Conservation (phyloP, 2,329 filamentous ascomycete genomes). For the Dothideomycetes sp. region DNA sequence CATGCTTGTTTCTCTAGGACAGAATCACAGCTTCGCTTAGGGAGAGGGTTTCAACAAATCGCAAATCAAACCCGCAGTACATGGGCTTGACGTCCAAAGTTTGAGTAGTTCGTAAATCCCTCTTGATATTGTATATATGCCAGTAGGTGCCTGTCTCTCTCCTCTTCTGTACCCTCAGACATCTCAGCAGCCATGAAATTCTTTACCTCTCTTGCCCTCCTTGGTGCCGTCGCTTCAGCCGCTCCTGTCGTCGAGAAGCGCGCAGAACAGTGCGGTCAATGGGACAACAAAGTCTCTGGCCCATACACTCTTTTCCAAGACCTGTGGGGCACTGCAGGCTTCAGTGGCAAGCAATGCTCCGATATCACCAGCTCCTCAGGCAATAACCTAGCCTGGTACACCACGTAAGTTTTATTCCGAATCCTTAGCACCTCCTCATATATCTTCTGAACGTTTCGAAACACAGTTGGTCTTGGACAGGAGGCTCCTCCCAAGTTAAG, state of each 20-base stretch:
- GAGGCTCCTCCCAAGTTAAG: slow-evolving; percentile 30
- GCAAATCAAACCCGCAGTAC: too few relatives aligned
- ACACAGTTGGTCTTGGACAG: slow-evolving; percentile 20
- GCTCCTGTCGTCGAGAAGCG: slow-evolving; percentile 17
- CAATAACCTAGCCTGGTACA: slow-evolving; percentile 35
- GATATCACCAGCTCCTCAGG: slow-evolving; percentile 32
- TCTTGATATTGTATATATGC: too few relatives aligned
- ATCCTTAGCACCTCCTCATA: too few relatives aligned
- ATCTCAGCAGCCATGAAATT: too few relatives aligned
- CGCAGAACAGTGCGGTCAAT: slow-evolving; percentile 24
- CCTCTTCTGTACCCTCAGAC: too few relatives aligned
- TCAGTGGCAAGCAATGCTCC: slow-evolving; percentile 40
- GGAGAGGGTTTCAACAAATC: too few relatives aligned
- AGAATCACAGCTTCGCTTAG: too few relatives aligned
- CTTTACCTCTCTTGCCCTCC: slow-evolving; percentile 14
- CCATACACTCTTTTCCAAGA: slow-evolving; percentile 32
- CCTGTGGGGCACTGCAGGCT: slow-evolving; percentile 35
- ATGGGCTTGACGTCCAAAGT: too few relatives aligned
- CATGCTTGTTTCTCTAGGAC: too few relatives aligned
- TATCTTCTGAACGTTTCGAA: background rate
- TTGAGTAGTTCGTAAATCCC: too few relatives aligned
- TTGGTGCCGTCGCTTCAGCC: slow-evolving; percentile 17
- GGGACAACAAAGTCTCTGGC: slow-evolving; percentile 22
- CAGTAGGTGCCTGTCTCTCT: too few relatives aligned
- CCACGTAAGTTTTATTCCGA: slow-evolving; percentile 25